Evolutionary conservation across 2,329 filamentous ascomycete genomes (phyloP).

Genomic region (Penicillium verrucosum): DNA sequence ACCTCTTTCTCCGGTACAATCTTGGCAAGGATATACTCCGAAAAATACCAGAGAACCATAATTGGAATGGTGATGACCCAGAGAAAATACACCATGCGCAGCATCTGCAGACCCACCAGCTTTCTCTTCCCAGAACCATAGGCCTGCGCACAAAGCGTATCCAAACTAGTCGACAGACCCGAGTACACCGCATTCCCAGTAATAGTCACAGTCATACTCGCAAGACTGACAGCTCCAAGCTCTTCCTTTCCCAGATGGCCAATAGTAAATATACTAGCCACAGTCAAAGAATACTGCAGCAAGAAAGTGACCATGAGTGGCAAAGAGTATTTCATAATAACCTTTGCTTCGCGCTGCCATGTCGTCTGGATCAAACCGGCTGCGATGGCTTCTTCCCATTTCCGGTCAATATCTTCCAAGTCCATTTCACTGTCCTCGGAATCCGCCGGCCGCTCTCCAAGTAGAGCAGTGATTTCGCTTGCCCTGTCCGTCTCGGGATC

Average conservation of each 20-base stretch:
- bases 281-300: slow-evolving; percentile 80
- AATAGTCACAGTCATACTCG: slow-evolving; percentile 77
- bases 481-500: slow-evolving; percentile 8
- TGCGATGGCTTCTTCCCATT: slow-evolving; percentile 82
- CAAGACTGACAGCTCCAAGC: slow-evolving; percentile 64
- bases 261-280: slow-evolving; percentile 74
- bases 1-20: slow-evolving; percentile 72
- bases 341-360: slow-evolving; percentile 85
- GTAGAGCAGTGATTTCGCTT: slow-evolving; percentile 50
- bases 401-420: slow-evolving; percentile 61
- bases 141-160: slow-evolving; percentile 90
- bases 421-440: slow-evolving; percentile 49
- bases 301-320: slow-evolving; percentile 72
- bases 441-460: slow-evolving; percentile 28
- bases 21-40: slow-evolving; percentile 60
- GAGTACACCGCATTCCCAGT: slow-evolving; percentile 74
- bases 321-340: slow-evolving; percentile 67
- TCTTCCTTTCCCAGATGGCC: slow-evolving; percentile 70
- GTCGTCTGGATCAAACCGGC: slow-evolving; percentile 81
- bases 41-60: slow-evolving; percentile 66
- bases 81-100: slow-evolving; percentile 77
- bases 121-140: slow-evolving; percentile 89
- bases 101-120: slow-evolving; percentile 78
- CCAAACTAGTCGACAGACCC: slow-evolving; percentile 82
- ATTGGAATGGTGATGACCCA: slow-evolving; percentile 71